Conservation (phyloP, 371 early-diverging fungal genomes). For the Apophysomyces trapeziformis region DNA sequence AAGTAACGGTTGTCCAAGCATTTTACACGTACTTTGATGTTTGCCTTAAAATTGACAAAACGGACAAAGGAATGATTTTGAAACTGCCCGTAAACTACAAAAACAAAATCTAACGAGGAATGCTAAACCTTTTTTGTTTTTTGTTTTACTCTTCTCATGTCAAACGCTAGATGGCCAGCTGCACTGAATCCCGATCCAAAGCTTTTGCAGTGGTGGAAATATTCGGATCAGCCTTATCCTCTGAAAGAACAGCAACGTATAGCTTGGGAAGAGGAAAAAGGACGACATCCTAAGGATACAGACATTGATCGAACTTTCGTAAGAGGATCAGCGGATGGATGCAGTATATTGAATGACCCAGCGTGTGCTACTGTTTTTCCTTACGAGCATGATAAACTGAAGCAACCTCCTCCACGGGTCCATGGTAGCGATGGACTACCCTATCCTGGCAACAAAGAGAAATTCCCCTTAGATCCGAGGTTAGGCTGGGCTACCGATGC, state of each 20-base stretch:
- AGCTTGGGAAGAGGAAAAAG: not conserved
- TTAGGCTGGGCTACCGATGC: not conserved
- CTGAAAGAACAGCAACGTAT: not conserved
- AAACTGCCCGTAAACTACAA: too few species aligned
- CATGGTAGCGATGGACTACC: too few species aligned
- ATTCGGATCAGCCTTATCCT: not conserved
- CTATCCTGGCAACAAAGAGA: not conserved
- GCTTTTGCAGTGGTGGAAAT: not conserved
- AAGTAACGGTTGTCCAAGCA: too few species aligned
- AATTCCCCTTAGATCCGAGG: not conserved
- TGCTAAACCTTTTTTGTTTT: not conserved
- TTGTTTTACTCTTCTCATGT: not conserved
- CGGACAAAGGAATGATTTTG: too few species aligned
- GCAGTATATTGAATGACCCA: too few species aligned
- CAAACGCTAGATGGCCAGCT: not conserved
- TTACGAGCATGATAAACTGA: too few species aligned
- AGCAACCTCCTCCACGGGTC: too few species aligned
- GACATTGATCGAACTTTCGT: not conserved
- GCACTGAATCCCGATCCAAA: not conserved
- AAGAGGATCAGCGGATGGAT: too few species aligned
- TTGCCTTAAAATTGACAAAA: too few species aligned
- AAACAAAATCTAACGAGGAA: not conserved
- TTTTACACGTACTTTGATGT: too few species aligned
- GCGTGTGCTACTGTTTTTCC: too few species aligned
- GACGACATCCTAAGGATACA: not conserved